Evolutionary conservation across 2,329 filamentous ascomycete genomes (phyloP).

Genomic region (Colletotrichum sp.): DNA sequence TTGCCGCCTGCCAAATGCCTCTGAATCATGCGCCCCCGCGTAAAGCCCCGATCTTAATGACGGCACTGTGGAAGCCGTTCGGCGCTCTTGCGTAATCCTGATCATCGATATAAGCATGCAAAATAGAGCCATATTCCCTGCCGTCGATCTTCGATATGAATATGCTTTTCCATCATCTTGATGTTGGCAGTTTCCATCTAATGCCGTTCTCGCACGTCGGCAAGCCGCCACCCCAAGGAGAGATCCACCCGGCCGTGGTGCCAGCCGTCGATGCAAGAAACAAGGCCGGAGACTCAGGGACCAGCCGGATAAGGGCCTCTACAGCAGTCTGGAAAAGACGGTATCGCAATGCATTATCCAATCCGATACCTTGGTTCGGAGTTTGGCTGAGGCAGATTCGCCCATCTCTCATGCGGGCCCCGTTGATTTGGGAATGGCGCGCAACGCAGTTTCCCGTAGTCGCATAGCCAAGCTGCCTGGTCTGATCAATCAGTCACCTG

Average conservation of each 20-base stretch:
- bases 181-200: background rate
- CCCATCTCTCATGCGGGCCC: background rate
- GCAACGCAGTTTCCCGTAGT: background rate
- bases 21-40: background rate
- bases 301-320: background rate
- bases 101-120: background rate
- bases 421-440: background rate
- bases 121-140: background rate
- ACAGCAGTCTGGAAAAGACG: background rate
- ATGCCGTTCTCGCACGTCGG: background rate
- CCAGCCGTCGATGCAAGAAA: background rate
- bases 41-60: background rate
- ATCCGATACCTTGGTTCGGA: background rate
- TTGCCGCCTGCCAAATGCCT: background rate
- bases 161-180: background rate
- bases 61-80: background rate
- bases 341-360: background rate
- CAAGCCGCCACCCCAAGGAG: background rate
- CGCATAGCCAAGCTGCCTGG: background rate
- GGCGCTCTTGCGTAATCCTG: background rate
- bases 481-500: background rate
- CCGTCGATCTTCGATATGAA: slow-evolving; percentile 3
- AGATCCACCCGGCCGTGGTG: background rate
- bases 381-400: background rate
- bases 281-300: background rate